Base-by-base conservation (phyloP, 768 basidiomycete species). In the Galerina marginata region DNA sequence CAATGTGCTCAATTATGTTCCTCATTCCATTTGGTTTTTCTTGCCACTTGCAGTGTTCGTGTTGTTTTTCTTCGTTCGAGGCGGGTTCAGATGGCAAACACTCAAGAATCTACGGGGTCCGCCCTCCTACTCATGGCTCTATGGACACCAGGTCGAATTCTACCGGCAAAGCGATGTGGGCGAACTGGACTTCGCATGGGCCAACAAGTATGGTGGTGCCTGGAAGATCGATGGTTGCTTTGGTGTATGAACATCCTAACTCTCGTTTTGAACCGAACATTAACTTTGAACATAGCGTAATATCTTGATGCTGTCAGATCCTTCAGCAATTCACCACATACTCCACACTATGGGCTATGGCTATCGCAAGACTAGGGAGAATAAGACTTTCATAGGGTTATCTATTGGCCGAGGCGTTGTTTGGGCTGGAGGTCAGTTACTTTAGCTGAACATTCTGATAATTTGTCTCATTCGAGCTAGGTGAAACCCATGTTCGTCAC, bases 181-280 rank as follows among this genome's bases (percentile, higher is more conserved):
- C n/a, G 53, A 60, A 33, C 43, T 60, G 10, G 59, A 60, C 20
- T 60, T 60, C 37, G 43, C 44, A n/a, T 60, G 59, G 59, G 33
- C 36, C 46, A 60, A 60, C n/a, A 52, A 45, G 36, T 60, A 60
- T 14, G 59, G 59, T 5, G 59, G 59, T 26, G 59, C 59, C 40
- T 60, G 59, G 59, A 60, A 60, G 38, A 54, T 60, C 3, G 52
- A 60, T 42, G 59, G 59, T 11, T 60, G 59, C 46, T 60, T 49
- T 49, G 59, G 59, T 26, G 59, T 60, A 54, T 37, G 20, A 20
- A 12, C 26, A 10, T n/a, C 12, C 50, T 23, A 23, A 40, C 36
- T 20, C 42, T 40, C 15, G 15, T 45, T 20, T 56, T 9, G 16
- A 45, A 3, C 0, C 20, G 12, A 23, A 16, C 29, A 20, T 12